Base-by-base conservation (phyloP, 2,329 filamentous ascomycete species). In the Didymella arachidicola region DNA sequence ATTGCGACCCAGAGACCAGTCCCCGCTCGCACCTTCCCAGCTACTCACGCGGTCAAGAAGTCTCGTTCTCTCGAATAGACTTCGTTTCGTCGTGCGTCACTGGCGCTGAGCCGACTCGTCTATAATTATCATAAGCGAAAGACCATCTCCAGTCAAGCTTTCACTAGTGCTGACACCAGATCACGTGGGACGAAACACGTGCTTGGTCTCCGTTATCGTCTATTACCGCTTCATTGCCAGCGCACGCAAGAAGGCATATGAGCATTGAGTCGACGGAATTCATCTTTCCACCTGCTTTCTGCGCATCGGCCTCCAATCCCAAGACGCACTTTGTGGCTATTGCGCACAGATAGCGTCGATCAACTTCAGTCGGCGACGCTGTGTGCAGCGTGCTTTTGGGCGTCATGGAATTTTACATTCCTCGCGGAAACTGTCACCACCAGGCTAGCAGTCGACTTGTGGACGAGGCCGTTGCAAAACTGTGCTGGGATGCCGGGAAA, bases 71-170 rank as follows among this genome's bases (percentile, higher is more conserved):
- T 44, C 27, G 11, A 32, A 16, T 39, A 36, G 41, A n/a, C 45
- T 29, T 30, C 38, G 45, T 52, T 52, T 44, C 57, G 43, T 43
- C 42, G 53, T 67, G 64, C 62, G 57, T 69, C 61, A 64, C 58
- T 61, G 61, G 51, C 59, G 58, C 46, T 51, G 32, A 29, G 36
- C 43, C 32, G 48, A 27, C 30, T 39, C 26, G 52, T 32, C 63
- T 70, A 69, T 65, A 53, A 66, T 63, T 66, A 70, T 59, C 62
- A 27, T 53, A 38, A 47, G 57, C 38, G 58, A 57, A 30, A 29
- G 53, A 57, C 53, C 45, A 26, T 27, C 52, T 16, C n/a, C 19
- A 39, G 10, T 52, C 48, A 60, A 60, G 58, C 54, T 58, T 54
- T 56, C 19, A 32, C 34, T 55, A 48, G 42, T 36, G 30, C 25